Evolutionary conservation across 2,329 filamentous ascomycete species (phyloP).

Genomic region (Seiridium cupressi): DNA sequence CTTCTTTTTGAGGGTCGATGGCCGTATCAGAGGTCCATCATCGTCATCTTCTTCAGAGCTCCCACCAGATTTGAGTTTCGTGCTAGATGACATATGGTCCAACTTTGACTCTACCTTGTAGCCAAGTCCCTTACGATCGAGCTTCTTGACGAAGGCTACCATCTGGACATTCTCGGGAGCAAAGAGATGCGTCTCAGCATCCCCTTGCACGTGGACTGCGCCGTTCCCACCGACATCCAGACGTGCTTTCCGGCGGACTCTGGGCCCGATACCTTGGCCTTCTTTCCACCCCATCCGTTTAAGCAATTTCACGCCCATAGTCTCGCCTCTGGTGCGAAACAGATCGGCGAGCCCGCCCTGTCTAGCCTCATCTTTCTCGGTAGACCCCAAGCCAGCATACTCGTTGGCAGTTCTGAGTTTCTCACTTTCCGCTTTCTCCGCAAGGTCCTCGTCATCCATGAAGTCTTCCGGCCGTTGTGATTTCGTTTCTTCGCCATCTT

Average conservation of each 20-base stretch:
- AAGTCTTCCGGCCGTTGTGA: constrained; percentile 80
- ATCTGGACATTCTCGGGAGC: constrained; percentile 77
- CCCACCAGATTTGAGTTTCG: constrained; percentile 24
- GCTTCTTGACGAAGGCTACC: constrained; percentile 64
- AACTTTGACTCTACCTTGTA: constrained; percentile 59
- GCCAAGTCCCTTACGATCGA: constrained; percentile 69
- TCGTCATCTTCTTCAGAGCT: constrained; percentile 46
- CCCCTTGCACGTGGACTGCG: constrained; percentile 30
- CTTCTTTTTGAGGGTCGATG: constrained; percentile 35
- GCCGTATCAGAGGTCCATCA: constrained; percentile 29
- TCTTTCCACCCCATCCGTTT: constrained; percentile 95
- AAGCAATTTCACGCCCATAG: constrained; percentile 81
- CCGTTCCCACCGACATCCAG: constrained; percentile 50
- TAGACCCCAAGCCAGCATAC: constrained; percentile 75
- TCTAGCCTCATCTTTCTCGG: constrained; percentile 50
- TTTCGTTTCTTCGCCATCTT: constrained; percentile 22
- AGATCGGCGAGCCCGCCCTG: constrained; percentile 62
- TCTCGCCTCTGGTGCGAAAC: constrained; percentile 72
- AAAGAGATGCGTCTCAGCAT: constrained; percentile 66
- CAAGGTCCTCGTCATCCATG: constrained; percentile 96
- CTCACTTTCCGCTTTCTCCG: constrained; percentile 77
- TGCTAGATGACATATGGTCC: constrained; percentile 26
- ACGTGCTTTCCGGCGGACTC: constrained; percentile 71
- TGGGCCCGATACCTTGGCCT: constrained; percentile 89
- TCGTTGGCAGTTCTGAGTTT: constrained; percentile 69